Evolutionary conservation across 345 rosid species (phyloP).

Genomic region (Carallia brachiata): DNA sequence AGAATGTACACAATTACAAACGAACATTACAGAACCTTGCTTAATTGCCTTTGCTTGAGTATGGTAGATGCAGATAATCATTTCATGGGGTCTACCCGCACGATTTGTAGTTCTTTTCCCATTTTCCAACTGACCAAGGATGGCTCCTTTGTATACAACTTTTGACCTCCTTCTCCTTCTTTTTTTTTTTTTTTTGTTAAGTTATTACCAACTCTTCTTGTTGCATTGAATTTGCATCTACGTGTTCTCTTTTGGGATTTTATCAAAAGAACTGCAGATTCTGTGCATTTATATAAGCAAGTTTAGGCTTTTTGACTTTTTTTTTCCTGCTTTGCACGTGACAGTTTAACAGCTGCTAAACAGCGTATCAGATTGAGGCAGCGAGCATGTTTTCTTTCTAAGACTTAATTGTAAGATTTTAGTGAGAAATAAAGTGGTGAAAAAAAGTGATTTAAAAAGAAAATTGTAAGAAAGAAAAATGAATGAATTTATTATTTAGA

Average conservation of each 20-base stretch:
- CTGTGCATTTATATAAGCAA: background rate
- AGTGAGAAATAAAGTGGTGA: too few relatives aligned
- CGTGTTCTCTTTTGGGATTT: background rate
- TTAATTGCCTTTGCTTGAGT: too few relatives aligned
- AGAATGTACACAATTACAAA: too few relatives aligned
- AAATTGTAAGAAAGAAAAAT: too few relatives aligned
- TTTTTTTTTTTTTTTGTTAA: constrained; percentile 19
- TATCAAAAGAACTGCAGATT: constrained; percentile 10
- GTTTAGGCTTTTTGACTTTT: too few relatives aligned
- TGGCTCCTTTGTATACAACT: constrained; percentile 6
- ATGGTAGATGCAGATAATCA: constrained; percentile 6
- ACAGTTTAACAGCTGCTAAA: constrained; percentile 50
- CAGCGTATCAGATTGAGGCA: constrained; percentile 4
- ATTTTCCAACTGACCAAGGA: background rate
- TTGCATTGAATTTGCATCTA: background rate
- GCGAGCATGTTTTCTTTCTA: constrained; percentile 12
- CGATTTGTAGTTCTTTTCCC: constrained; percentile 6
- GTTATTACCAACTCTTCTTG: constrained; percentile 1
- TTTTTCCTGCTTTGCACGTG: constrained; percentile 23
- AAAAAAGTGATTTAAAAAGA: too few relatives aligned
- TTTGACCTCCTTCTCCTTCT: constrained; percentile 11
- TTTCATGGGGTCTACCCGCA: background rate
- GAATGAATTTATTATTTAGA: too few relatives aligned
- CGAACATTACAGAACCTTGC: too few relatives aligned
- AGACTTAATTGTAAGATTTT: too few relatives aligned